Base-by-base conservation (phyloP, 345 rosid species). In the Corchorus olitorius region DNA sequence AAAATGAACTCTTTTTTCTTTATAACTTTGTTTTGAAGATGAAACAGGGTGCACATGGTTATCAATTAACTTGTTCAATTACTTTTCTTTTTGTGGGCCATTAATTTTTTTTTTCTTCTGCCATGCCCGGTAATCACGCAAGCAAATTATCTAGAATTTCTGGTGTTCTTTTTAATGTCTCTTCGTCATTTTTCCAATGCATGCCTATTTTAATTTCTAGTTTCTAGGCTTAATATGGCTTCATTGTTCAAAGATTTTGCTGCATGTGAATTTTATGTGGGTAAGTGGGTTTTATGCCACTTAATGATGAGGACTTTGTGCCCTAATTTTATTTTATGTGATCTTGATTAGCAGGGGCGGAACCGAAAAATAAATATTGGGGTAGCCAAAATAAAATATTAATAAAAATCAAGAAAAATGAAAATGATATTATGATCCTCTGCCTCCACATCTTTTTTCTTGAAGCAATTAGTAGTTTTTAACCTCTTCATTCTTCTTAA, bases 111-210 rank as follows among this genome's bases (percentile, higher is more conserved):
- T 27, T 27, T 27, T 27, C 27, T 27, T 27, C 27, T 27, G 27
- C 54, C 46, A 12, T 37, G 22, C 76, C 83, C 83, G 80, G 17
- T 27, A 80, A 72, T 80, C 80, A 80, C 77, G 83, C 74, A 16
- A 39, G 48, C 37, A 46, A 9, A 46, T 62, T 6, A 65, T 56
- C 37, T 20, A 20, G 1, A 52, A 34, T 39, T 61, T 33, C 0
- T 50, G 34, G 43, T 4, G 8, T 49, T 65, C 48, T 5, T 33
- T 17, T 45, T 75, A 15, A 59, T 17, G 8, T 53, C 11, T 60
- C 37, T 61, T 33, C 8, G 4, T 39, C 43, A 4, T 50, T 50
- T 50, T 9, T 33, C 2, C 5, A 27, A 27, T 37, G 4, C 11
- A 39, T 35, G 69, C 14, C 16, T 19, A 13, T 5, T 65, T 41